Base-by-base conservation (phyloP, 768 basidiomycete species). In the Cantharellus cinnabarinus region DNA sequence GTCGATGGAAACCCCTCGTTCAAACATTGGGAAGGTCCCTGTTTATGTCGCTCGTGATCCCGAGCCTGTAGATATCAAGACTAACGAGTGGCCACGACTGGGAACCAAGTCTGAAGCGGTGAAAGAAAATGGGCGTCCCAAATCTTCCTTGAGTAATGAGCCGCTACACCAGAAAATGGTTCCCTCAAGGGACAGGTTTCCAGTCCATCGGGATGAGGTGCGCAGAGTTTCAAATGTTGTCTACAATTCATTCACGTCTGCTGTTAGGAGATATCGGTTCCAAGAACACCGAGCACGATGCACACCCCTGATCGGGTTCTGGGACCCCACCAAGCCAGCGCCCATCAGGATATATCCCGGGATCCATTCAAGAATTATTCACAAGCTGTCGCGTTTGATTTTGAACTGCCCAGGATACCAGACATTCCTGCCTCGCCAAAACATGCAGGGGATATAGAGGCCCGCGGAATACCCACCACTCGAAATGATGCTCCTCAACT, bases 171-270 rank as follows among this genome's bases (percentile, higher is more conserved):
- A 57, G 63, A 67, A 38, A 41, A 64, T 60, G 40, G 51, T 66
- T n/a, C 67, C 67, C 3, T 68, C 68, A 2, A 63, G 68, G 2
- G 70, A 69, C 3, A 72, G 72, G 62, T 63, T 75, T 34, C 70
- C 73, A 56, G 71, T 76, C 0, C 74, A 73, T 64, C 67, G 70
- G 39, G 75, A 76, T 62, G 65, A 67, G 41, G 74, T 71, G 58
- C 59, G 70, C 29, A 10, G 44, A 10, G 44, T 10, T 65, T 15
- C 7, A 4, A 48, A 29, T 29, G 29, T 48, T 48, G 10, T 48
- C 44, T 48, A 29, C 44, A 51, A 10, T 58, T 7, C 39, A 3
- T 29, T 34, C 44, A 48, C 44, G 29, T 48, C 44, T 48, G 44
- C 44, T 10, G 44, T 48, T 48, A 10, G 29, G 10, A 10, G 10